phyloP scores from a whole-genome alignment of 2,329 filamentous ascomycete species.

The Dactylellina leptospora region DNA sequence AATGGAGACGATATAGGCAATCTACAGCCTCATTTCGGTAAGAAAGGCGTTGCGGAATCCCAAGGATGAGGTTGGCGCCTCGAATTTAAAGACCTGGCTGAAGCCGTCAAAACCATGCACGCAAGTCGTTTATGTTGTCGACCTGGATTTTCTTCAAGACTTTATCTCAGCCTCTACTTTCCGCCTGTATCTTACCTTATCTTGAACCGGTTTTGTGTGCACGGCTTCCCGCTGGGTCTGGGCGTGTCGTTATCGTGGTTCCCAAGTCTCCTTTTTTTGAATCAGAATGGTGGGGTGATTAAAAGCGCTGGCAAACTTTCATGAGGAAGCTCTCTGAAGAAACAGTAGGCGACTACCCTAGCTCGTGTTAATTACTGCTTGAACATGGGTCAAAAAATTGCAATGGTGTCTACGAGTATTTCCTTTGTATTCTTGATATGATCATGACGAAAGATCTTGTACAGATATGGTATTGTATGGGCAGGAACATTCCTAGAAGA shows the following conservation, averaged over 20 bases:
- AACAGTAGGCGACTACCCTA: slow-evolving; percentile 20
- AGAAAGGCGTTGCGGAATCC: slow-evolving; percentile 2
- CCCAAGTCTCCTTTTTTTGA: neutral
- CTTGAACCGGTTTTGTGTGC: neutral
- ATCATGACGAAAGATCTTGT: slow-evolving; percentile 13
- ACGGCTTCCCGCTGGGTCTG: neutral
- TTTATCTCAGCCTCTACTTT: neutral
- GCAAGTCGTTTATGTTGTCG: no score
- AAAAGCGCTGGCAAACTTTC: slow-evolving; percentile 24
- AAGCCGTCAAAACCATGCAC: no score
- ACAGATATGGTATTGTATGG: slow-evolving; percentile 21
- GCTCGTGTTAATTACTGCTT: slow-evolving; percentile 29
- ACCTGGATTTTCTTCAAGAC: neutral
- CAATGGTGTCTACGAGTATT: no score
- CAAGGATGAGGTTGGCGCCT: slow-evolving; percentile 2
- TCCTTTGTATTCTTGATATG: no score
- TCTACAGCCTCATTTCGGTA: neutral
- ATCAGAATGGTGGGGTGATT: neutral
- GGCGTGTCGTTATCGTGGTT: neutral
- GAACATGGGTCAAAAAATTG: neutral
- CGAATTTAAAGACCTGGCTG: neutral
- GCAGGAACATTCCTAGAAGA: slow-evolving; percentile 26
- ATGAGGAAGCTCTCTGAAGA: slow-evolving; percentile 24
- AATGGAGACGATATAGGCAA: neutral
- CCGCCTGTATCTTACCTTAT: neutral